Conservation (phyloP, 202 grass and related monocot species). For the Panicum virgatum region DNA sequence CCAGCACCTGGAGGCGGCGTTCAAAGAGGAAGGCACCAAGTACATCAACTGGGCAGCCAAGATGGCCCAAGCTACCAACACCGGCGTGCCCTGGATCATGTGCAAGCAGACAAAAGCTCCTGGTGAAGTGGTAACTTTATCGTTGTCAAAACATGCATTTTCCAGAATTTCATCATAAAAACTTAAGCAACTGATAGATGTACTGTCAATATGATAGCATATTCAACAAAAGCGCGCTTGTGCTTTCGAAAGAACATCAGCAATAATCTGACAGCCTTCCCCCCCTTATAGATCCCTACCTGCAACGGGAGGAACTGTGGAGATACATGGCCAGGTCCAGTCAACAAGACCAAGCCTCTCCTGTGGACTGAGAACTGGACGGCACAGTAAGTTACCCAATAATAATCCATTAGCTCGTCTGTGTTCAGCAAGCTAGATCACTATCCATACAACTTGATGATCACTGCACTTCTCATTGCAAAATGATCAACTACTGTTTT, state of each 20-base stretch:
- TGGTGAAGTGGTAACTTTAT: constrained; percentile 61
- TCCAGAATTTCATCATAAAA: background rate
- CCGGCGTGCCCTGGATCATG: constrained; percentile 92
- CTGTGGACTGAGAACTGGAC: constrained; percentile 97
- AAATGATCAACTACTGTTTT: background rate
- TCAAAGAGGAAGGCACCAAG: constrained; percentile 56
- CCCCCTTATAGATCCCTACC: constrained; percentile 61
- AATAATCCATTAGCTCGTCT: background rate
- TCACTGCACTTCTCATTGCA: background rate
- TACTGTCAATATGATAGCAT: background rate
- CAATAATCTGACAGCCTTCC: background rate
- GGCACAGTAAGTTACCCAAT: constrained; percentile 63
- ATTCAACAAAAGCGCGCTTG: background rate
- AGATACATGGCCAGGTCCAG: constrained; percentile 76
- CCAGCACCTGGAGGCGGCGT: constrained; percentile 58
- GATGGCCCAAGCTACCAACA: constrained; percentile 52
- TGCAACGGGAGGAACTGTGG: constrained; percentile 92
- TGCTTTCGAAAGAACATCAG: background rate
- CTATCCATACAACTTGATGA: background rate
- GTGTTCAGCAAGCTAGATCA: background rate
- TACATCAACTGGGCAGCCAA: constrained; percentile 86
- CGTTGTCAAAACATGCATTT: background rate
- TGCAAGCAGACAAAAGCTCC: constrained; percentile 94
- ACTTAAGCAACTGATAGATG: background rate
- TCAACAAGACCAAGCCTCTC: constrained; percentile 53